Conservation (phyloP, 306 rosid species). For the Rosa persica region DNA sequence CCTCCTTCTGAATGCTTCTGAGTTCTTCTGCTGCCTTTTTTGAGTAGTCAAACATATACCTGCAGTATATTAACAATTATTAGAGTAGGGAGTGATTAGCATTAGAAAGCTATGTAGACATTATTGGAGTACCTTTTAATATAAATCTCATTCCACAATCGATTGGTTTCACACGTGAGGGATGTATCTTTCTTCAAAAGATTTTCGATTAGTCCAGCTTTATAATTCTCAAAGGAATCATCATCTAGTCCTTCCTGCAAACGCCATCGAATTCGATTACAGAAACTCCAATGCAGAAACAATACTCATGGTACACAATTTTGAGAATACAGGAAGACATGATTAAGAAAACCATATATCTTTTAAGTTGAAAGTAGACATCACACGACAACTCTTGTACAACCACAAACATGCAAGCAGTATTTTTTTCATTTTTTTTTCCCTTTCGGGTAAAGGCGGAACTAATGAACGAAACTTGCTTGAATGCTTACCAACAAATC, state of each 20-base stretch:
- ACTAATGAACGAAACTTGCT: slow-evolving; percentile 16
- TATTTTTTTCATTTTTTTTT: neutral
- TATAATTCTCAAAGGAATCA: slow-evolving; percentile 71
- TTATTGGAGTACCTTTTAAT: slow-evolving; percentile 58
- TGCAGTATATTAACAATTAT: slow-evolving; percentile 33
- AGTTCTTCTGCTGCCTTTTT: slow-evolving; percentile 81
- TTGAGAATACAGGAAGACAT: slow-evolving; percentile 13
- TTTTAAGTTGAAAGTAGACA: neutral
- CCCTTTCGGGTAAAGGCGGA: neutral
- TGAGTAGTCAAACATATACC: slow-evolving; percentile 73
- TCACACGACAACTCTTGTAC: neutral
- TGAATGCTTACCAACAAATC: slow-evolving; percentile 67
- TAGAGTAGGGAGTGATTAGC: neutral
- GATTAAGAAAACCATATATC: slow-evolving; percentile 7
- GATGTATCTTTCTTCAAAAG: slow-evolving; percentile 91
- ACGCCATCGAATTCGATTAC: slow-evolving; percentile 23
- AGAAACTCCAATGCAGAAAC: neutral
- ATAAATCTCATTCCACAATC: slow-evolving; percentile 77
- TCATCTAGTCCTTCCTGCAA: slow-evolving; percentile 76
- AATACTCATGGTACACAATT: neutral
- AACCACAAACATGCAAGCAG: neutral
- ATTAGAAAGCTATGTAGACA: neutral
- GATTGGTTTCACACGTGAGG: slow-evolving; percentile 67
- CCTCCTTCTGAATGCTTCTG: slow-evolving; percentile 52
- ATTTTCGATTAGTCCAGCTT: slow-evolving; percentile 65